These are phyloP conservation scores for Lasiodiplodia theobromae DNA, from an alignment of 2,329 filamentous ascomycete genomes.

Conservation along the genomic window DNA sequence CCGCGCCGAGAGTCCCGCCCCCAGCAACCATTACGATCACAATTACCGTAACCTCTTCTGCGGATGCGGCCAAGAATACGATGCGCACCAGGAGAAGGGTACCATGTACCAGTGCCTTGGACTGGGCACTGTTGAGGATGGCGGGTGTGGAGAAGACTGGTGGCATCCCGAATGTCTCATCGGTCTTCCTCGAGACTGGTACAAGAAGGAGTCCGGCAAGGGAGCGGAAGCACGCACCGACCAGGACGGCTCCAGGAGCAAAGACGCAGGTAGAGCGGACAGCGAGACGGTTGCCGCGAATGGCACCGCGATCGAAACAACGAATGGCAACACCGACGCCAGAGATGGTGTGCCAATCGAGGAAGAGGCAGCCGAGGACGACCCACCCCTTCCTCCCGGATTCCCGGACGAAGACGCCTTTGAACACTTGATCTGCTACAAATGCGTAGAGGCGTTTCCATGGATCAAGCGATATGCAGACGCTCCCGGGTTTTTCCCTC, in stretches of 20 bases:
- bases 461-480: slow-evolving; percentile 93
- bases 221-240: slow-evolving; percentile 32
- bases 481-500: slow-evolving; percentile 76
- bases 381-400: slow-evolving; percentile 76
- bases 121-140: slow-evolving; percentile 77
- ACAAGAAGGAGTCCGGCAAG: slow-evolving; percentile 55
- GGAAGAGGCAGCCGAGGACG: slow-evolving; percentile 53
- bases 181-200: slow-evolving; percentile 78
- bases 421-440: slow-evolving; percentile 90
- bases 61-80: slow-evolving; percentile 85
- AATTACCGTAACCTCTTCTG: slow-evolving; percentile 96
- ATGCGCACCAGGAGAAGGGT: slow-evolving; percentile 86
- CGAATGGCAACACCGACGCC: slow-evolving; percentile 38
- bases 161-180: slow-evolving; percentile 94
- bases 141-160: slow-evolving; percentile 97
- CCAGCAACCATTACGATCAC: slow-evolving; percentile 88
- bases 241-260: slow-evolving; percentile 22
- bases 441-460: slow-evolving; percentile 84
- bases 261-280: slow-evolving; percentile 5
- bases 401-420: slow-evolving; percentile 92
- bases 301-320: neutral
- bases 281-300: neutral
- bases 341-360: slow-evolving; percentile 61
- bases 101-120: slow-evolving; percentile 99
- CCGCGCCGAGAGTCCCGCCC: slow-evolving; percentile 74